Percentiles rank a stretch among this genome's conserved stretches.
These are phyloP conservation scores for Fusarium subtropicale DNA, from an alignment of 2,329 filamentous ascomycete genomes.

Conservation along the genomic window DNA sequence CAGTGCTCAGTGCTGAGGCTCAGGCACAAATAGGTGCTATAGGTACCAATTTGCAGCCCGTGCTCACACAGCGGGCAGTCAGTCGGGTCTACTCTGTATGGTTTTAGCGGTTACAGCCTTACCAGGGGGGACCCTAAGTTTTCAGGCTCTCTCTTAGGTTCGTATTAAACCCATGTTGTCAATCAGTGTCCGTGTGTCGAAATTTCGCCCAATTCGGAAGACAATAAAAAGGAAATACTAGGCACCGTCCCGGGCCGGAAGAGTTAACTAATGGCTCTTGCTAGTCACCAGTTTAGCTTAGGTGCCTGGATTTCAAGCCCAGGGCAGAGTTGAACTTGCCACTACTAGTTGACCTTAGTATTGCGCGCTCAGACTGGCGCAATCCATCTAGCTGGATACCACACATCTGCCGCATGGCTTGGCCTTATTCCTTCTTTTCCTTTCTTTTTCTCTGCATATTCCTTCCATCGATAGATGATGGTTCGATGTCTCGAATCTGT, in stretches of 20 bases:
- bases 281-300: neutral
- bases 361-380: constrained; percentile 41
- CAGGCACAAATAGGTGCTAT: neutral
- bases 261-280: neutral
- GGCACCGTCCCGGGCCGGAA: constrained; percentile 14
- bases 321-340: neutral
- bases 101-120: constrained; percentile 5
- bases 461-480: neutral
- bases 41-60: neutral
- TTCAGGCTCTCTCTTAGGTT: neutral
- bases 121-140: neutral
- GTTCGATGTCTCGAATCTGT: constrained; percentile 19
- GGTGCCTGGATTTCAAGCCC: neutral
- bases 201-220: constrained; percentile 16
- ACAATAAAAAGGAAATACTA: constrained; percentile 17
- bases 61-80: neutral
- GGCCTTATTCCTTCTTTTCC: neutral
- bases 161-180: constrained; percentile 27
- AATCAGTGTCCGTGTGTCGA: constrained; percentile 34
- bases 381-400: constrained; percentile 29
- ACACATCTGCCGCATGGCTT: constrained; percentile 20
- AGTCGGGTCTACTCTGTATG: neutral
- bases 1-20: constrained; percentile 24
- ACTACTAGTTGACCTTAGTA: constrained; percentile 2
- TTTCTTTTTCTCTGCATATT: neutral